Evolutionary conservation across 139 green algal genomes (phyloP).

Genomic region (Picochlorum sp.): DNA sequence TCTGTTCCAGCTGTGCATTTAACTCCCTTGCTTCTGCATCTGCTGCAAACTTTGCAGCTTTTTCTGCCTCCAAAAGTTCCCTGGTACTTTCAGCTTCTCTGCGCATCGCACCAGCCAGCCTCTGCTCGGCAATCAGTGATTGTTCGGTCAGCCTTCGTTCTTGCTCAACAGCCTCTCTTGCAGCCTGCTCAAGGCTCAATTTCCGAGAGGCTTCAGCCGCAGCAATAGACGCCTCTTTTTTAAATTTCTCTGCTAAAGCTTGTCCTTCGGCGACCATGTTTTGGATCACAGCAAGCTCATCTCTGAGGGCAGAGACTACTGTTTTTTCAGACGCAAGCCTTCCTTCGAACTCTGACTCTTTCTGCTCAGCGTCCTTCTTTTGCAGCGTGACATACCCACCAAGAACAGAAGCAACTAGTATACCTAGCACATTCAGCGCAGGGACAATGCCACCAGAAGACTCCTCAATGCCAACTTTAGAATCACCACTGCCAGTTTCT

Average conservation of each 20-base stretch:
- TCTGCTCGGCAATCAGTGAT: constrained; percentile 22
- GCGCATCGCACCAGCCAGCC: constrained; percentile 14
- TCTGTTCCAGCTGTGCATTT: constrained; percentile 19
- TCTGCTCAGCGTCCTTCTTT: constrained; percentile 11
- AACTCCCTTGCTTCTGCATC: constrained; percentile 39
- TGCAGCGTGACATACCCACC: constrained; percentile 15
- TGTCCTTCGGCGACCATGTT: constrained; percentile 6
- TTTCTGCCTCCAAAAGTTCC: constrained; percentile 34
- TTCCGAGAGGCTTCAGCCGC: constrained; percentile 3
- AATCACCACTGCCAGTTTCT: background rate
- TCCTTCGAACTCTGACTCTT: background rate
- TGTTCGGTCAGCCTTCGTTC: constrained; percentile 21
- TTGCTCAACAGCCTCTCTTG: constrained; percentile 4
- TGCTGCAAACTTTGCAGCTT: constrained; percentile 29
- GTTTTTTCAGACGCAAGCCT: constrained; percentile 12
- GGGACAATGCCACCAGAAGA: background rate
- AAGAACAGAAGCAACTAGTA: constrained; percentile 15
- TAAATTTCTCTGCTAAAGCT: constrained; percentile 13
- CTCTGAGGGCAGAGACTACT: background rate
- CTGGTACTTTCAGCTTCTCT: constrained; percentile 26
- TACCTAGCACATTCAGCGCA: constrained; percentile 21
- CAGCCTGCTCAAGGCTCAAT: constrained; percentile 22
- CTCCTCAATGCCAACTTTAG: background rate
- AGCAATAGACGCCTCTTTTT: constrained; percentile 4
- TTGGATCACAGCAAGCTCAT: constrained; percentile 9